Base-by-base conservation (phyloP, 1,284 basidiomycete species). In the Microbotryum saponariae region DNA sequence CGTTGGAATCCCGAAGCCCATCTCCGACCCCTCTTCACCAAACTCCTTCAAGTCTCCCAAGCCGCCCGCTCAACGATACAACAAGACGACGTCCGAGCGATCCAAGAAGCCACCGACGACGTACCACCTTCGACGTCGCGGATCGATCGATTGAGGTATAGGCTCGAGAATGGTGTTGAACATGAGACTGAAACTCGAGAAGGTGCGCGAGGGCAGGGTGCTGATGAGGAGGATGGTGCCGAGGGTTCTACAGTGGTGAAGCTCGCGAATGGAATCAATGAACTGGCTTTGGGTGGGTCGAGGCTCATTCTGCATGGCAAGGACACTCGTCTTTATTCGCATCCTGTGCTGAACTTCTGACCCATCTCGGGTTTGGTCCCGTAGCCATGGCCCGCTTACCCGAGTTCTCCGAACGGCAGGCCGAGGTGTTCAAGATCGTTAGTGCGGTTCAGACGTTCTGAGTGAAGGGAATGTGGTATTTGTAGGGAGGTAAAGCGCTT, bases 251-350 rank as follows among this genome's bases (percentile, higher is more conserved):
- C 82, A 20, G 82, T 83, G 12, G 81, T 87, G 52, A 77, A 81
- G 55, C 85, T 90, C 72, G 80, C 84, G 46, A 89, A 89, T 72
- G 75, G 84, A 63, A 81, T 89, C 50, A 89, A 88, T 73, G 80
- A 78, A 23, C 78, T 89, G 6, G 84, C 85, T 65, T 70, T 89
- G 60, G 79, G 79, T 65, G n/a, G 29, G 60, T 27, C 37, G 6
- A 42, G 16, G 16, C 12, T 4, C 14, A 18, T 42, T 9, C 31
- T 31, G 7, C 31, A 8, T 8, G 31, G 8, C 31, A 31, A 8
- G 8, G 31, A 31, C 6, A 31, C 31, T 31, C 31, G 31, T 31
- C 31, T 1, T 9, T 31, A 31, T 31, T 8, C 31, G 31, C 31
- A 31, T 31, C 45, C 3, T 10, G 16, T 23, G 25, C n/a, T 9